A percentile compares a stretch with the other conserved stretches of the same genome.
Evolutionary conservation across 148 eudicot genomes (phyloP).

Genomic region (Vaccinium macrocarpon): DNA sequence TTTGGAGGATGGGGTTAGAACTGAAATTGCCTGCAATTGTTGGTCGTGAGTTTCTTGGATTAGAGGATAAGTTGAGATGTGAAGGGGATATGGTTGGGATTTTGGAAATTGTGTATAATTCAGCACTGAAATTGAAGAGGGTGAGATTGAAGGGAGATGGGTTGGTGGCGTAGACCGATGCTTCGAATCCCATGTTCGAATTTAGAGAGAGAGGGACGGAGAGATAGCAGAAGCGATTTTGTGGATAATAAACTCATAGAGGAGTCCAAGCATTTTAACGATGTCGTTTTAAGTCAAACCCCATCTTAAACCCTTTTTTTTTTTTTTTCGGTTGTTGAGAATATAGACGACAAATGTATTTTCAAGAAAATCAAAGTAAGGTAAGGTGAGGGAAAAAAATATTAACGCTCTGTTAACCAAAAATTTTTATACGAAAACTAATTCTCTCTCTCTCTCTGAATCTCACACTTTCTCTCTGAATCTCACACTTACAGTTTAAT

Average conservation of each 20-base stretch:
- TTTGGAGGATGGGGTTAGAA: neutral
- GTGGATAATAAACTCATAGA: neutral
- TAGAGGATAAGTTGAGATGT: neutral
- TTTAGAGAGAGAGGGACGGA: neutral
- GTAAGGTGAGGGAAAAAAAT: neutral
- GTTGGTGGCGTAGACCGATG: slow-evolving; percentile 21
- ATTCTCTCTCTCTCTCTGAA: too few relatives aligned
- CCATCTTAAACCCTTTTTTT: neutral
- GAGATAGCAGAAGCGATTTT: neutral
- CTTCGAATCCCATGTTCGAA: slow-evolving; percentile 18
- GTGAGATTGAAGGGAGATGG: slow-evolving; percentile 20
- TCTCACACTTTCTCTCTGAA: too few relatives aligned
- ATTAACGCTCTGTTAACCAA: neutral
- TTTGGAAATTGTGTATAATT: slow-evolving; percentile 25
- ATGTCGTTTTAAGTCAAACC: slow-evolving; percentile 5
- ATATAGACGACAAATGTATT: neutral
- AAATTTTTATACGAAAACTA: too few relatives aligned
- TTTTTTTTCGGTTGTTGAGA: neutral
- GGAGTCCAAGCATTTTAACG: neutral
- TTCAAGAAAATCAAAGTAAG: neutral
- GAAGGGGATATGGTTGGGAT: slow-evolving; percentile 23
- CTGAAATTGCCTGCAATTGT: neutral
- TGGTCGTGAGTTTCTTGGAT: slow-evolving; percentile 16
- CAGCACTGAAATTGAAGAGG: slow-evolving; percentile 21
- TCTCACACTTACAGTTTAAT: too few relatives aligned